phyloP scores from a whole-genome alignment of 305 asterid genomes.

The Fraxinus paxiana region DNA sequence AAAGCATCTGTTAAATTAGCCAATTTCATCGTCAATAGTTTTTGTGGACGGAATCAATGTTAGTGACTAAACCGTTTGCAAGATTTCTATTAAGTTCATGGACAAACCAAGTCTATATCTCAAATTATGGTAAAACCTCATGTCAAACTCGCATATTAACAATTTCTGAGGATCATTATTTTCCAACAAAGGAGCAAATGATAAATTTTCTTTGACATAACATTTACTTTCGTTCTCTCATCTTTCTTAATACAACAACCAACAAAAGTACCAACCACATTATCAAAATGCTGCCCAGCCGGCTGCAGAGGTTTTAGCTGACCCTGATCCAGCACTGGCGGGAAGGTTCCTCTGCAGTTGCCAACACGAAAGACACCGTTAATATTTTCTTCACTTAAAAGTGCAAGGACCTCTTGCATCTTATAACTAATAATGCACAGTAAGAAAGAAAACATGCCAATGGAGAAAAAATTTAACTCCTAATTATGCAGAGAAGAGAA shows the following conservation, averaged over 20 bases:
- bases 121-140: not conserved
- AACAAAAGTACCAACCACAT: slow-evolving; percentile 16
- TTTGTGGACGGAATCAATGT: not conserved
- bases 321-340: slow-evolving; percentile 49
- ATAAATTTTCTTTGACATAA: slow-evolving; percentile 4
- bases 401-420: not conserved
- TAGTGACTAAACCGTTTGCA: not conserved
- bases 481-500: not conserved
- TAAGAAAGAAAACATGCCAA: not conserved
- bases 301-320: slow-evolving; percentile 66
- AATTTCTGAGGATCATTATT: not conserved
- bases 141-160: not conserved
- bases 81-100: not conserved
- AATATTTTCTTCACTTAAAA: slow-evolving; percentile 1
- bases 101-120: not conserved
- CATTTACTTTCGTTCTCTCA: slow-evolving; percentile 4
- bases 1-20: not conserved
- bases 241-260: slow-evolving; percentile 26
- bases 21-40: not conserved
- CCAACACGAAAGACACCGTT: slow-evolving; percentile 19
- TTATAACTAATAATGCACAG: not conserved
- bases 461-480: not conserved
- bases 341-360: slow-evolving; percentile 79
- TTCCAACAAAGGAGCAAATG: not conserved
- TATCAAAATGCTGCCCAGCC: slow-evolving; percentile 95